phyloP scores from a whole-genome alignment of 1,284 basidiomycete genomes.

The Moniliophthora roreri region DNA sequence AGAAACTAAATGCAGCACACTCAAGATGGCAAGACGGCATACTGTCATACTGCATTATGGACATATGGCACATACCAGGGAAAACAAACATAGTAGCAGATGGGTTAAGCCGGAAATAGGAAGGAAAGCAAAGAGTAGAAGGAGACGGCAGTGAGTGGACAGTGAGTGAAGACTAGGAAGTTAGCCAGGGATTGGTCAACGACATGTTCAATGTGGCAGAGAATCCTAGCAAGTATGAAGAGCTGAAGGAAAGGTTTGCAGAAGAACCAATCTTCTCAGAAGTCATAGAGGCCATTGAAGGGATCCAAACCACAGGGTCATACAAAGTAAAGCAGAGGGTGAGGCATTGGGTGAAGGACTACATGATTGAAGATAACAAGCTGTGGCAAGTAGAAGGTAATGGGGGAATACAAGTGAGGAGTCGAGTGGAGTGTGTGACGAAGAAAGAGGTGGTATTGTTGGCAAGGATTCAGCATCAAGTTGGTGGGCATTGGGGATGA shows the following conservation, averaged over 20 bases:
- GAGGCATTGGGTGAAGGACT: slow-evolving; percentile 24
- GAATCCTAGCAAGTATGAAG: background rate
- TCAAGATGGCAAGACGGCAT: slow-evolving; percentile 18
- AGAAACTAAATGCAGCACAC: slow-evolving; percentile 16
- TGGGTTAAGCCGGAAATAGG: slow-evolving; percentile 14
- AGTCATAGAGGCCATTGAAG: slow-evolving; percentile 27
- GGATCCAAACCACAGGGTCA: slow-evolving; percentile 1
- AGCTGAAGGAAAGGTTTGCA: slow-evolving; percentile 20
- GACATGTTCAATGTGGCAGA: slow-evolving; percentile 23
- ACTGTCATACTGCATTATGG: slow-evolving; percentile 16
- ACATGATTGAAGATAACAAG: slow-evolving; percentile 29
- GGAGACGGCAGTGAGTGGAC: slow-evolving; percentile 33
- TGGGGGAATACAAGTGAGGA: slow-evolving; percentile 14
- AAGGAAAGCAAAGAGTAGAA: slow-evolving; percentile 1
- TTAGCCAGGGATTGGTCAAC: slow-evolving; percentile 25
- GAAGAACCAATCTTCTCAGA: slow-evolving; percentile 26
- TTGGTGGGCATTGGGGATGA: slow-evolving; percentile 28
- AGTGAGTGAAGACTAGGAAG: slow-evolving; percentile 15
- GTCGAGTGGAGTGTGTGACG: slow-evolving; percentile 19
- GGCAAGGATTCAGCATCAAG: slow-evolving; percentile 16
- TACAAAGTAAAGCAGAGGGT: slow-evolving; percentile 18
- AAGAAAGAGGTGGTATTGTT: slow-evolving; percentile 13
- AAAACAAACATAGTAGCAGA: slow-evolving; percentile 16
- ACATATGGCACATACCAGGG: slow-evolving; percentile 17
- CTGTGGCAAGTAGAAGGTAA: slow-evolving; percentile 29